Conservation (phyloP, 2,329 filamentous ascomycete genomes). For the Rutstroemia sp. region DNA sequence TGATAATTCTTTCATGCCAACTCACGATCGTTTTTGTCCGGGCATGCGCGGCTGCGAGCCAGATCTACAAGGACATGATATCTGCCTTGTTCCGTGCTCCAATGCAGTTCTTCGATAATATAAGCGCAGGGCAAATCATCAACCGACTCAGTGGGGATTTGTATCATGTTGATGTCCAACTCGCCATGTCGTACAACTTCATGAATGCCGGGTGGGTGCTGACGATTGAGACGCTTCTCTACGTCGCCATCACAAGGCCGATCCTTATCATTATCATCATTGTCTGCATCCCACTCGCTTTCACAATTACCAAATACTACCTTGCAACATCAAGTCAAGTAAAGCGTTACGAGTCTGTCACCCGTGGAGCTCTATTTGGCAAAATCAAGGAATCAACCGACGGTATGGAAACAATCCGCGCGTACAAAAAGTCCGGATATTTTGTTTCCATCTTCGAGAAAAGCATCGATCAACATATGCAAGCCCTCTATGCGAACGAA, state of each 20-base stretch:
- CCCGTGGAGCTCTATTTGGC: neutral
- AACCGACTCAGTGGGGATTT: neutral
- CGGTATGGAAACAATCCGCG: neutral
- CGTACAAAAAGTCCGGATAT: neutral
- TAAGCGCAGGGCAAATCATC: neutral
- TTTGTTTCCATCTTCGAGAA: neutral
- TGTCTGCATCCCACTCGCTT: neutral
- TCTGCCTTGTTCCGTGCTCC: constrained; percentile 49
- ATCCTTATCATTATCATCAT: neutral
- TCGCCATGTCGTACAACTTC: neutral
- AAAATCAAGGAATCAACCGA: neutral
- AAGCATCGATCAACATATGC: neutral
- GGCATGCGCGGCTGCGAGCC: constrained; percentile 33
- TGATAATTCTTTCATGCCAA: too few relatives aligned
- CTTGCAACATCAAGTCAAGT: neutral
- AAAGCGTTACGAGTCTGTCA: neutral
- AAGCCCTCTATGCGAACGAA: neutral
- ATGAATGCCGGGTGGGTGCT: too few relatives aligned
- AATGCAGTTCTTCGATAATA: constrained; percentile 57
- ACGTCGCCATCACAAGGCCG: neutral
- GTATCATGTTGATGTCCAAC: neutral
- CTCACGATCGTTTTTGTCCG: neutral
- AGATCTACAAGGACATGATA: neutral
- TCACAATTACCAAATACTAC: neutral
- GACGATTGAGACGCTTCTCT: too few relatives aligned